These are phyloP conservation scores for Panaeolus cyanescens DNA, from an alignment of 768 basidiomycete species.

Conservation along the genomic window DNA sequence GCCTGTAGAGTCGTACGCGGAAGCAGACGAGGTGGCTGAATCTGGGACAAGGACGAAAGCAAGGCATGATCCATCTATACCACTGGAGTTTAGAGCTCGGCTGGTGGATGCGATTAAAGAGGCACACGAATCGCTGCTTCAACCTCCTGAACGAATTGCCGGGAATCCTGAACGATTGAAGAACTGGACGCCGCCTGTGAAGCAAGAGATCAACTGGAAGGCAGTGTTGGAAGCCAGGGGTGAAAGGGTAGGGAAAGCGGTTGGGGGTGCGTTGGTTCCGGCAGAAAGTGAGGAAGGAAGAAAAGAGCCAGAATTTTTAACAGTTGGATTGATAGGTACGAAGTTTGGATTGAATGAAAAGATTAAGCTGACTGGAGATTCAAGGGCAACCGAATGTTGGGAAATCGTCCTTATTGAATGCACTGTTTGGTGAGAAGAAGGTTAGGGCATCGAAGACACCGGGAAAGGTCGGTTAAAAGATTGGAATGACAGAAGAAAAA, in stretches of 20 bases:
- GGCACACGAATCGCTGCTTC: constrained; percentile 66
- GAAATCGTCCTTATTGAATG: constrained; percentile 91
- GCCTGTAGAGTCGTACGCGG: constrained; percentile 75
- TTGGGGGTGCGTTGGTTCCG: constrained; percentile 45
- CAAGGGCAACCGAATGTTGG: constrained; percentile 94
- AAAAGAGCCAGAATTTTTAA: constrained; percentile 61
- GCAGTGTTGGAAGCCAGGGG: constrained; percentile 48
- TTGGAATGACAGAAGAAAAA: not conserved
- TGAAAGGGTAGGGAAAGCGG: constrained; percentile 43
- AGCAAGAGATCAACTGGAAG: constrained; percentile 74
- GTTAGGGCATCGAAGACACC: constrained; percentile 86
- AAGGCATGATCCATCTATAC: constrained; percentile 64
- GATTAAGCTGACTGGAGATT: not conserved
- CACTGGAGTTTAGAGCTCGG: constrained; percentile 59
- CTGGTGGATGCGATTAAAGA: constrained; percentile 66
- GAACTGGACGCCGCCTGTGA: constrained; percentile 69
- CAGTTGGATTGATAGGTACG: constrained; percentile 80
- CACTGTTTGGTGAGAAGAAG: constrained; percentile 76
- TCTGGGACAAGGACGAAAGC: constrained; percentile 35
- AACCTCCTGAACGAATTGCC: constrained; percentile 63
- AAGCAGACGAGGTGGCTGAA: constrained; percentile 29
- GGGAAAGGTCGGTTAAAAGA: constrained; percentile 61
- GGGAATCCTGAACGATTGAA: constrained; percentile 48
- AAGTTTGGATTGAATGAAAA: not conserved
- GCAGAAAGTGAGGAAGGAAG: constrained; percentile 14